phyloP scores from a whole-genome alignment of 805 yeast species.

The Candida easanensis region DNA sequence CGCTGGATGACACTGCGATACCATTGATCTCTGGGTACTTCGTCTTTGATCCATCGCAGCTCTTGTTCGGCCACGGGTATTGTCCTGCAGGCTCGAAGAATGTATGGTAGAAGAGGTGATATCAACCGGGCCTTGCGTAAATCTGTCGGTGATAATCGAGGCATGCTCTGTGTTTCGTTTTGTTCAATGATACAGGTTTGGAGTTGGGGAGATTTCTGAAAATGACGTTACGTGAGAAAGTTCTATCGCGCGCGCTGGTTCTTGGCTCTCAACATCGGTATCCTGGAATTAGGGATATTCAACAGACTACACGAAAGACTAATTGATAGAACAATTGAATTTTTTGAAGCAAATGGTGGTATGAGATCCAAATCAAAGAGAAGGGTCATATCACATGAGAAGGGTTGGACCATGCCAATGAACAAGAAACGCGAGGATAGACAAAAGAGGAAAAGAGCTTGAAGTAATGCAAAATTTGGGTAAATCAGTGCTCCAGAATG shows the following conservation, averaged over 20 bases:
- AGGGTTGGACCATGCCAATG: no score
- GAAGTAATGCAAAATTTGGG: background rate
- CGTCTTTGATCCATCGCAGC: constrained; percentile 60
- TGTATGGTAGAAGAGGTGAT: constrained; percentile 14
- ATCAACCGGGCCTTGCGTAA: constrained; percentile 8
- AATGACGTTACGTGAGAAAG: background rate
- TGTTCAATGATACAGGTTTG: no score
- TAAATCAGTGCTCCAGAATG: constrained; percentile 74
- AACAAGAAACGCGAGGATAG: no score
- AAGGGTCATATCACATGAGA: no score
- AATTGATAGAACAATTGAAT: no score
- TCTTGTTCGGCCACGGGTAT: constrained; percentile 49
- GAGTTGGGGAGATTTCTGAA: constrained; percentile 1
- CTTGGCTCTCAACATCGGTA: no score
- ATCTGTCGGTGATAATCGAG: constrained; percentile 17
- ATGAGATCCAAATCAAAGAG: no score
- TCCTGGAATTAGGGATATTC: no score
- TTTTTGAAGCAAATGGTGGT: no score
- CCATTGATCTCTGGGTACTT: constrained; percentile 50
- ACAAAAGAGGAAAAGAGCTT: background rate
- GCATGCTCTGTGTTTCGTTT: constrained; percentile 12
- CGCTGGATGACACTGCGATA: constrained; percentile 51
- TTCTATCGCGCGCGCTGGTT: no score
- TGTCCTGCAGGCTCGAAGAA: constrained; percentile 21
- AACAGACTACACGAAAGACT: no score